Base-by-base conservation (phyloP, 176 grass and related monocot species). In the Ananas comosus region DNA sequence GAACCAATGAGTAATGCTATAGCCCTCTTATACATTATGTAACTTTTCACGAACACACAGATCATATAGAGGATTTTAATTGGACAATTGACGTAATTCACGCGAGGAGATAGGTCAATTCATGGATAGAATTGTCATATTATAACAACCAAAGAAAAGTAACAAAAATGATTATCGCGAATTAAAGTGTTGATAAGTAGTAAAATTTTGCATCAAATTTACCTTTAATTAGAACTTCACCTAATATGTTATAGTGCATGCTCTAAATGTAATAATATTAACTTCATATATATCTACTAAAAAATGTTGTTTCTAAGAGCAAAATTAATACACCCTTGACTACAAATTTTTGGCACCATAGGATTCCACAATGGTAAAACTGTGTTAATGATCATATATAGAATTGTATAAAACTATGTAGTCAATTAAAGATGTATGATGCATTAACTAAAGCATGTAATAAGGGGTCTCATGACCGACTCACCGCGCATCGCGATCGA, bases 261-360 rank as follows among this genome's bases (percentile, higher is more conserved):
- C 25, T 27, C 25, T 27, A 27, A 27, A 1, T 27, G 25, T 58
- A 13, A n/a, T 18, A n/a, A 58, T 58, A 58, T 18, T n/a, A 19
- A 58, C 53, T 58, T n/a, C 53, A 13, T 7, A 18, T 58, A 13
- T 7, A 18, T 58, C 6, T 7, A 4, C 18, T 58, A 27, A 27
- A 27, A 27, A 27, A 27, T 58, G 53, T 17, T 17, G 14, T 4
- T 58, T 58, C 18, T 14, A 18, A 61, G 56, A 10, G n/a, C 17
- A 61, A 61, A 10, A 16, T 18, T 22, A 22, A 9, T 19, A 61
- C 21, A 19, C 9, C 56, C 1, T 61, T 28, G 64, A 66, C 14
- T 66, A 66, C 27, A 66, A 66, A 48, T 42, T 66, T 66, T 27
- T 1, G 27, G 7, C 64, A 66, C 28, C 65, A 29, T 67, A 48